Conservation (phyloP, 306 rosid genomes). For the Trifolium subterraneum region DNA sequence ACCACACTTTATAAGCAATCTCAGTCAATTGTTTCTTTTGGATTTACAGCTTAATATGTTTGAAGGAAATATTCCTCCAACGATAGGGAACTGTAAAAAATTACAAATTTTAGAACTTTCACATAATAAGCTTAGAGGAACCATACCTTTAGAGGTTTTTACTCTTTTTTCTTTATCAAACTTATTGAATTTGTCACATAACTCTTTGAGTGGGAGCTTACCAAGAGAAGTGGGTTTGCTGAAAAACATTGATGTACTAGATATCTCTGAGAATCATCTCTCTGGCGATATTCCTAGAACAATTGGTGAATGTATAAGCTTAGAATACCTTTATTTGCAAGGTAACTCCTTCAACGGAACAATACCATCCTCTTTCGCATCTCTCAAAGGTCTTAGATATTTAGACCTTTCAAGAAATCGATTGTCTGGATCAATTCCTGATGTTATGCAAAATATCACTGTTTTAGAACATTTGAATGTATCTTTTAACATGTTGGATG, state of each 20-base stretch:
- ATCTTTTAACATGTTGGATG: not conserved
- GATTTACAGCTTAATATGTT: not conserved
- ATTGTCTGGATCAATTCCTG: not conserved
- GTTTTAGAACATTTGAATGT: not conserved
- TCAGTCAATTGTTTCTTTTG: conserved; percentile 10
- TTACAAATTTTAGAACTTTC: conserved; percentile 18
- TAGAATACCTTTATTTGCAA: not conserved
- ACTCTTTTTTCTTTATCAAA: not conserved
- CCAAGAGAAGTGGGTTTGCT: not conserved
- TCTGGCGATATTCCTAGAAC: not conserved
- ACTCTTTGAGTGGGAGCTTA: not conserved
- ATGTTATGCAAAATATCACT: not conserved
- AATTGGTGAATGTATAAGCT: not conserved
- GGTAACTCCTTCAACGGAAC: not conserved
- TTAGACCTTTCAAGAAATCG: not conserved
- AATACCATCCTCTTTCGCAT: not conserved
- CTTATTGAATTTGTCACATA: conserved; percentile 27
- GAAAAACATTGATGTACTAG: not conserved
- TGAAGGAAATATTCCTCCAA: conserved; percentile 44
- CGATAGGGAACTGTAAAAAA: not conserved
- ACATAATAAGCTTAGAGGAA: conserved; percentile 27
- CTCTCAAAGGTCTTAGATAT: not conserved
- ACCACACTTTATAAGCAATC: conserved; percentile 29
- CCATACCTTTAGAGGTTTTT: not conserved
- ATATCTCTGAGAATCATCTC: not conserved